Conservation (phyloP, 2,329 filamentous ascomycete species). For the Alternaria sp. region DNA sequence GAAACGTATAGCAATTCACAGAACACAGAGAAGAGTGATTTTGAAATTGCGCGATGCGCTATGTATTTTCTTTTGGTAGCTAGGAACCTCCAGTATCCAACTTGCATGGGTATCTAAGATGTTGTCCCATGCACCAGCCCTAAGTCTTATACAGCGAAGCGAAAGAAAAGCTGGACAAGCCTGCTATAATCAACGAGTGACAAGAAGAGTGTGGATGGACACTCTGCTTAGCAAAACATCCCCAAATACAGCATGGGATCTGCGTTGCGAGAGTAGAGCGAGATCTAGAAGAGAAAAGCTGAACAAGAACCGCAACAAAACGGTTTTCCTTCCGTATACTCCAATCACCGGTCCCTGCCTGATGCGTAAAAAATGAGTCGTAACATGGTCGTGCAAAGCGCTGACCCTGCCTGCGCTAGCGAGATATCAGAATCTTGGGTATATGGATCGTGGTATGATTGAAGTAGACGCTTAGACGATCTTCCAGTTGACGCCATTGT, state of each 20-base stretch:
- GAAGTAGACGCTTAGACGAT: slow-evolving; percentile 28
- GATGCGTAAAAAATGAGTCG: slow-evolving; percentile 37
- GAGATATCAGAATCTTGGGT: slow-evolving; percentile 37
- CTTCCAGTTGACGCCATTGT: slow-evolving; percentile 37
- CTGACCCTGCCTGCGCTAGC: slow-evolving; percentile 52
- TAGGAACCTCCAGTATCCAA: slow-evolving; percentile 23
- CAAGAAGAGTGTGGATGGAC: slow-evolving; percentile 31
- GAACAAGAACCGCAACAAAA: slow-evolving; percentile 16
- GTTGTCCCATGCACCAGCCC: slow-evolving; percentile 24
- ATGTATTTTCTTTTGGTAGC: slow-evolving; percentile 21
- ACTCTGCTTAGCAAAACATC: slow-evolving; percentile 15
- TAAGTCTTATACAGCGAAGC: slow-evolving; percentile 40
- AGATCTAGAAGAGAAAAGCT: slow-evolving; percentile 20
- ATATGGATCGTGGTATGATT: slow-evolving; percentile 37
- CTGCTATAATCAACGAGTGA: slow-evolving; percentile 34
- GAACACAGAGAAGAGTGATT: background rate
- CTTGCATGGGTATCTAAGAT: slow-evolving; percentile 27
- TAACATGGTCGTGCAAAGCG: slow-evolving; percentile 51
- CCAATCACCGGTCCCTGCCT: slow-evolving; percentile 30
- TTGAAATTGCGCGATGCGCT: slow-evolving; percentile 9
- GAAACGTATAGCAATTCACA: background rate
- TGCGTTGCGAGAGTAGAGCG: slow-evolving; percentile 11
- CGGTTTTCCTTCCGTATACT: slow-evolving; percentile 27
- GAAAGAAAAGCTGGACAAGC: slow-evolving; percentile 11
- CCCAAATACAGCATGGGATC: slow-evolving; percentile 35